A percentile compares a stretch with the other conserved stretches of the same genome.
These are phyloP conservation scores for Cardamine occulta DNA, from an alignment of 345 rosid genomes.

Conservation along the genomic window DNA sequence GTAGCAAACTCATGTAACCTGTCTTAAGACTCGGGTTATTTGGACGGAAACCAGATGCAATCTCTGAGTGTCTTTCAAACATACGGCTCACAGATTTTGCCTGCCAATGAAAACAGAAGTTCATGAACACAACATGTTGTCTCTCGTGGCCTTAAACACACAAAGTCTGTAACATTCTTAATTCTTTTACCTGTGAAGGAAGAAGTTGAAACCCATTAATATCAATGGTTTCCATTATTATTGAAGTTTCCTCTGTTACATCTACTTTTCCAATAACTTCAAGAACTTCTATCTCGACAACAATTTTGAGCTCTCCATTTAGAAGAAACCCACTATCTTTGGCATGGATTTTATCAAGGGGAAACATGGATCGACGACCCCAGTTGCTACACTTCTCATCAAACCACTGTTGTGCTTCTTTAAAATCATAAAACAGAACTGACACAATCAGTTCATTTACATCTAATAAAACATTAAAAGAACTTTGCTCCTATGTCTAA, in stretches of 20 bases:
- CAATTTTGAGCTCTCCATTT: conserved; percentile 61
- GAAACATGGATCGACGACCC: background rate
- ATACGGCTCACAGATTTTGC: background rate
- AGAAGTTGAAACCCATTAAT: too few species aligned
- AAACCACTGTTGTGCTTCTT: background rate
- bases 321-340: conserved; percentile 42
- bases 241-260: background rate
- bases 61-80: conserved; percentile 5
- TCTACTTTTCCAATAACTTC: conserved; percentile 16
- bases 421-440: background rate
- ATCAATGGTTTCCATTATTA: background rate
- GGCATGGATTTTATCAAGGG: background rate
- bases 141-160: background rate
- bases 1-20: conserved; percentile 2
- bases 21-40: background rate
- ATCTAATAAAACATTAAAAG: background rate
- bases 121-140: background rate
- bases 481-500: background rate
- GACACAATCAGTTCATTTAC: background rate
- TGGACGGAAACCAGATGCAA: background rate
- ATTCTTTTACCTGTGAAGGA: too few species aligned
- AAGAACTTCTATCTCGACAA: conserved; percentile 56
- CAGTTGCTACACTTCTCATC: background rate
- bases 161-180: background rate
- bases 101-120: background rate